Base-by-base conservation (phyloP, 495 filamentous ascomycete species). In the Penicillium coffeae region DNA sequence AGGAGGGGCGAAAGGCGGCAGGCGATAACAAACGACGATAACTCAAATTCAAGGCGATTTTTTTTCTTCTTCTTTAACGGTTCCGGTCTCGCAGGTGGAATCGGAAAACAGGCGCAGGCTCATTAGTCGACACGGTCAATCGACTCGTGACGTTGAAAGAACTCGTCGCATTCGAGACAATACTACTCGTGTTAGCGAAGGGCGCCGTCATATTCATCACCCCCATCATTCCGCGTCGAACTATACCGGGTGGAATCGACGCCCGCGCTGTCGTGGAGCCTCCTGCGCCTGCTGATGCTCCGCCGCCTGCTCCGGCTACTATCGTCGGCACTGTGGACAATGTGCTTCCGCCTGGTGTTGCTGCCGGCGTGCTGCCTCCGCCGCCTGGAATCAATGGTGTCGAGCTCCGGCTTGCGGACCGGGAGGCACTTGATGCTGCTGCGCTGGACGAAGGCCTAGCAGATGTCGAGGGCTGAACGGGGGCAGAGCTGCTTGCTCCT, bases 161-260 rank as follows among this genome's bases (percentile, higher is more conserved):
- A 45, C 45, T 49, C 45, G 56, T 59, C 46, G 39, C 21, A 47
- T 59, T 56, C 42, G 43, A 10, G 46, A 38, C 27, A 47, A 25
- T 25, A 42, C 30, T 45, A 42, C 38, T 59, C 46, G 50, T 39
- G 44, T 59, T 59, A 34, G 53, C 50, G 37, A 59, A 59, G 5
- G 37, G 41, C n/a, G 45, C 42, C 12, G 53, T 48, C 19, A 45
- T 41, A 46, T 59, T 59, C 42, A 35, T 45, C 18, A 35, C 18
- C 32, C 42, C 36, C 38, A 52, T 8, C 30, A 53, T 2, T 5
- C 32, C 21, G 14, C 53, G 46, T 18, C 45, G 46, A 46, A 56
- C 34, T 21, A 59, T 44, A 56, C 50, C 52, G 16, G 52, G 52
- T 18, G 21, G 33, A 19, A 46, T 21, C 21, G 27, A 32, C 22